Base-by-base conservation (phyloP, 176 grass and related monocot genomes). In the Dendrocalamus sinicus region DNA sequence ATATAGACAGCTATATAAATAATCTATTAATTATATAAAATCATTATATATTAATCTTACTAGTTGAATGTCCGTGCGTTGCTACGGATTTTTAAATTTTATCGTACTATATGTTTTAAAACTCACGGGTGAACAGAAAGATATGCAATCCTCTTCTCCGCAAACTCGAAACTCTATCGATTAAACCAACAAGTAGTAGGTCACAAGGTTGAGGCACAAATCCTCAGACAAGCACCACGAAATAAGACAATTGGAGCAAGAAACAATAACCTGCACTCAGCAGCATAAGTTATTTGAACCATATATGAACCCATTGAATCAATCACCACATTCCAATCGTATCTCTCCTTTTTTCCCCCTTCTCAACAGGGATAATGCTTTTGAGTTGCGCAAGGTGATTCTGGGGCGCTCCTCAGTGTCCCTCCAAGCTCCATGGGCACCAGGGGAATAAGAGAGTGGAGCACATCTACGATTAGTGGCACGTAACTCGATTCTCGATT, bases 401-500 rank as follows among this genome's bases (percentile, higher is more conserved):
- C 76, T 0, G 78, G 80, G 3, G 74, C 69, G 17, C 86, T 30
- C 85, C 92, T 96, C 17, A 96, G 72, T 37, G 96, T 87, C 28
- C 93, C 96, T 69, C 92, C 93, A 83, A 99, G 96, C 68, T 99
- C 96, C 68, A 82, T 67, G 12, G 96, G 93, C 65, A 99, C 93
- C 30, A 96, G 82, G 22, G 96, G 96, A 87, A 96, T 77, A 15
- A 99, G 91, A 73, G 96, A 99, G 62, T 99, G 93, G 60, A 99
- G 83, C 3, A 99, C 96, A 80, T 99, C 94, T 22, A 90, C 96
- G 81, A 99, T 99, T 28, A 96, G 69, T 70, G 96, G 96, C 82
- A 88, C 90, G 71, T 96, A 99, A 86, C 96, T 99, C 30, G 94
- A 92, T 88, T 99, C 96, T 55, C n/a, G 92, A 90, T 73, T 96